phyloP scores from a whole-genome alignment of 2,329 filamentous ascomycete species.

The Calonectria pseudoturangicola region DNA sequence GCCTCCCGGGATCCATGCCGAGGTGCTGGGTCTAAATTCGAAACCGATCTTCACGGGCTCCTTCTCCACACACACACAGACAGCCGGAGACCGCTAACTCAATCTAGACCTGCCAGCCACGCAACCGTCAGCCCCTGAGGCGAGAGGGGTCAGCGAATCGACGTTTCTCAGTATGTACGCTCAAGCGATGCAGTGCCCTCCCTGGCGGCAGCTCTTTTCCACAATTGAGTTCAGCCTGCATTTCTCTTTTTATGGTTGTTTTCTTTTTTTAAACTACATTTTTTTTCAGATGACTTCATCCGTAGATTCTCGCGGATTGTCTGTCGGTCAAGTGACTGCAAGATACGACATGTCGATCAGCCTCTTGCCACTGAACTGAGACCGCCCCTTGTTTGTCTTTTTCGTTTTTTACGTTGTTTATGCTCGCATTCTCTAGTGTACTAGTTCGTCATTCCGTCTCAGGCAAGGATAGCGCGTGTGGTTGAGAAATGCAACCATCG shows the following conservation, averaged over 20 bases:
- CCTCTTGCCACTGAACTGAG: neutral
- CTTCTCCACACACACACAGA: constrained; percentile 33
- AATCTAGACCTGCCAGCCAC: constrained; percentile 27
- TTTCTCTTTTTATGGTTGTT: neutral
- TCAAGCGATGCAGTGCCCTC: constrained; percentile 10
- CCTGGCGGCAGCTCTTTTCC: constrained; percentile 3
- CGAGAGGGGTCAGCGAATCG: neutral
- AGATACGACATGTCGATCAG: constrained; percentile 17
- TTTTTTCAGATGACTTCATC: constrained; percentile 18
- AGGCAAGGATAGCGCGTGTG: constrained; percentile 32
- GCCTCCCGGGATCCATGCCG: constrained; percentile 29
- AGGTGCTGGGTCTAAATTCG: constrained; percentile 34
- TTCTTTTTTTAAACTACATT: constrained; percentile 12
- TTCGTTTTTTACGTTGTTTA: neutral
- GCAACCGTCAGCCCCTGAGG: constrained; percentile 17
- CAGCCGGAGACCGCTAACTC: constrained; percentile 18
- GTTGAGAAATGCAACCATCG: constrained; percentile 26
- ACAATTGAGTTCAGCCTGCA: neutral
- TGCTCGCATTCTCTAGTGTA: neutral
- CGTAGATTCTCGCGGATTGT: neutral
- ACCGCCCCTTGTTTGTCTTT: neutral
- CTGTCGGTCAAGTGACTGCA: constrained; percentile 18
- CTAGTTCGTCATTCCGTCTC: constrained; percentile 4
- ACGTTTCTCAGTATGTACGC: constrained; percentile 26
- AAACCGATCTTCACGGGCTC: constrained; percentile 40